Conservation (phyloP, 768 basidiomycete species). For the Trametes villosa region DNA sequence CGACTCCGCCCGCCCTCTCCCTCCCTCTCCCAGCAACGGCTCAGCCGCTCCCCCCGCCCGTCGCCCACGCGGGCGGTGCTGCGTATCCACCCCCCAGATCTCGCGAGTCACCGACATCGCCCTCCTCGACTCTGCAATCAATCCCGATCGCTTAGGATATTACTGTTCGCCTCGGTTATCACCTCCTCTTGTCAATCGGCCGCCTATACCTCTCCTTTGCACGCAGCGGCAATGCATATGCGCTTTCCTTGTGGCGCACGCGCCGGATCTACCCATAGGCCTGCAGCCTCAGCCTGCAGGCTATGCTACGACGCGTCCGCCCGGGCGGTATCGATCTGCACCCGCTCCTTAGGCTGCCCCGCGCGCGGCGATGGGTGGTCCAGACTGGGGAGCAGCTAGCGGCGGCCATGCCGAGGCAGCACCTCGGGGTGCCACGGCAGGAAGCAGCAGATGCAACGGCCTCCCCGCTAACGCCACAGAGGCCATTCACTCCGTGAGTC, state of each 20-base stretch:
- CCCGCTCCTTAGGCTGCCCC: neutral
- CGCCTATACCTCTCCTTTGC: constrained; percentile 3
- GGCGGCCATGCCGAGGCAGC: constrained; percentile 19
- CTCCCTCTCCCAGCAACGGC: neutral
- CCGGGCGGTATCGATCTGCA: constrained; percentile 1
- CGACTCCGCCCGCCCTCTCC: constrained; percentile 1
- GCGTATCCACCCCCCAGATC: neutral
- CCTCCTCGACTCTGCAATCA: neutral
- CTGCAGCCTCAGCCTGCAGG: too few relatives aligned
- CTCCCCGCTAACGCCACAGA: constrained; percentile 25
- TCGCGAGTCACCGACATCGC: too few relatives aligned
- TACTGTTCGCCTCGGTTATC: constrained; percentile 16
- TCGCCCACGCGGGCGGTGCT: constrained; percentile 3
- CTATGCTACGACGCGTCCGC: too few relatives aligned
- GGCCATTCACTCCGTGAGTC: constrained; percentile 19
- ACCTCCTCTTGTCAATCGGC: constrained; percentile 12
- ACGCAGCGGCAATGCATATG: neutral
- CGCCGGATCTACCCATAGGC: too few relatives aligned
- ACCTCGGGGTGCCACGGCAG: constrained; percentile 23
- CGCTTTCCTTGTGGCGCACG: constrained; percentile 6
- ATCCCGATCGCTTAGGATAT: constrained; percentile 12
- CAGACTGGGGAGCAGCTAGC: neutral
- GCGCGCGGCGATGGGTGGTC: neutral
- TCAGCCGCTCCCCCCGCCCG: neutral
- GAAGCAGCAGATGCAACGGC: constrained; percentile 13